A percentile compares a stretch with the other conserved stretches of the same genome.
Evolutionary conservation across 2,329 filamentous ascomycete genomes (phyloP).

Genomic region (Fusarium tricinctum): DNA sequence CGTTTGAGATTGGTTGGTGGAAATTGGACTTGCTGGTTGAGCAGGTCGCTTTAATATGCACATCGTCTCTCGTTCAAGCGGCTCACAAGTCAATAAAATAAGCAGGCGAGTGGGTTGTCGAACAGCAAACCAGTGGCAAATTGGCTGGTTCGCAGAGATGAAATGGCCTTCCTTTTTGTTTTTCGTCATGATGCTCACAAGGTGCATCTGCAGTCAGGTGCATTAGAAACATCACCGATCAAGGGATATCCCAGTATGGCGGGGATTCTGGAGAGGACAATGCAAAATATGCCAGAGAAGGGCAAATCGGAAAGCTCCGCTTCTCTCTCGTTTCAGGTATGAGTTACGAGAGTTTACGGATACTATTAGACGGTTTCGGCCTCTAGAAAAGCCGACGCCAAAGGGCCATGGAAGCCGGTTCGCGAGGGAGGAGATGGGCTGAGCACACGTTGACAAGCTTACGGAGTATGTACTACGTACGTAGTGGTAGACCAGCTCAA

Average conservation of each 20-base stretch:
- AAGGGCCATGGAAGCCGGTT: slow-evolving; percentile 40
- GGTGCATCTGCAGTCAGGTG: slow-evolving; percentile 22
- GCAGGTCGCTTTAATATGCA: neutral
- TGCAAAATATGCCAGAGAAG: slow-evolving; percentile 7
- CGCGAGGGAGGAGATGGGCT: slow-evolving; percentile 19
- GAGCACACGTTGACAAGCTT: slow-evolving; percentile 31
- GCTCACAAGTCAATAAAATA: neutral
- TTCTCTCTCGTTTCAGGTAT: slow-evolving; percentile 47
- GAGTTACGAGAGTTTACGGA: slow-evolving; percentile 22
- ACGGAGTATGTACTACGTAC: no score
- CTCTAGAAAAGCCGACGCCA: slow-evolving; percentile 23
- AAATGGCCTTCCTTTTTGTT: slow-evolving; percentile 21
- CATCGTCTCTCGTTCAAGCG: slow-evolving; percentile 8
- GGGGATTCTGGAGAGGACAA: slow-evolving; percentile 3
- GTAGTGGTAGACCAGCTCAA: slow-evolving; percentile 19
- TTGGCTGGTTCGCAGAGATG: slow-evolving; percentile 40
- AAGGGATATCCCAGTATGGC: slow-evolving; percentile 41
- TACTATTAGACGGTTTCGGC: slow-evolving; percentile 21
- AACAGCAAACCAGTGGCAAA: slow-evolving; percentile 30
- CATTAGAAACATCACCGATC: slow-evolving; percentile 36
- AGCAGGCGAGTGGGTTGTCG: slow-evolving; percentile 14
- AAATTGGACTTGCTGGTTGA: slow-evolving; percentile 32
- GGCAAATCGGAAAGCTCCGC: slow-evolving; percentile 28
- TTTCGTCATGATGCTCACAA: slow-evolving; percentile 14
- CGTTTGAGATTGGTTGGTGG: slow-evolving; percentile 41